Evolutionary conservation across 495 filamentous ascomycete species (phyloP).

Genomic region (Talaromyces liani): DNA sequence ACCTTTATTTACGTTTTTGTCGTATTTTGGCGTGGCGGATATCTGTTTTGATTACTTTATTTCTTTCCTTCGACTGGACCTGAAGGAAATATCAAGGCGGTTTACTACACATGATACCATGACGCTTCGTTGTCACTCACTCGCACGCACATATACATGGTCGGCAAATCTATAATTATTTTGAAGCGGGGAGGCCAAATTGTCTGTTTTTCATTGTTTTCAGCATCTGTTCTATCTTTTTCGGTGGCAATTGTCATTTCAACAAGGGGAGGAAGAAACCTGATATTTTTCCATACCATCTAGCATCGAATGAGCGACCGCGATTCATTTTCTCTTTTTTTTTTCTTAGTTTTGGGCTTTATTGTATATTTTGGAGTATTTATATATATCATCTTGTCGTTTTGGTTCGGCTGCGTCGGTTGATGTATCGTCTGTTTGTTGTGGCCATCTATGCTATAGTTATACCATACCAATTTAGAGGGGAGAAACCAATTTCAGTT

Average conservation of each 20-base stretch:
- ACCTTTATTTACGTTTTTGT: not conserved
- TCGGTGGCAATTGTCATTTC: not conserved
- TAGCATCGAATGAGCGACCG: not conserved
- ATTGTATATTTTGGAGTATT: not conserved
- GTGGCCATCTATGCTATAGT: not conserved
- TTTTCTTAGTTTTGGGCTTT: not conserved
- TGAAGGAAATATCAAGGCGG: not conserved
- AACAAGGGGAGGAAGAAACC: not conserved
- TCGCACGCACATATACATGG: not conserved
- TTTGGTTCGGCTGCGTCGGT: not conserved
- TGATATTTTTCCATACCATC: not conserved
- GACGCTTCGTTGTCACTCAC: not conserved
- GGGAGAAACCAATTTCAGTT: not conserved
- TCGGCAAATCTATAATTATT: not conserved
- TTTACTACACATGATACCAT: conserved; percentile 4
- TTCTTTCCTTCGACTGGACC: not conserved
- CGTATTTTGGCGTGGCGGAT: not conserved
- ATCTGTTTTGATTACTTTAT: conserved; percentile 12
- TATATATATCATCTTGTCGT: not conserved
- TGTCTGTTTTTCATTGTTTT: not conserved
- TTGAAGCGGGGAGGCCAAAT: not conserved
- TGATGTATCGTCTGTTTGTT: not conserved
- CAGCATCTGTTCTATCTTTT: not conserved
- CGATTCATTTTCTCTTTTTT: not conserved
- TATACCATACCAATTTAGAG: not conserved